Evolutionary conservation across 768 basidiomycete species (phyloP).

Genomic region (Dacryopinax primogenitus): DNA sequence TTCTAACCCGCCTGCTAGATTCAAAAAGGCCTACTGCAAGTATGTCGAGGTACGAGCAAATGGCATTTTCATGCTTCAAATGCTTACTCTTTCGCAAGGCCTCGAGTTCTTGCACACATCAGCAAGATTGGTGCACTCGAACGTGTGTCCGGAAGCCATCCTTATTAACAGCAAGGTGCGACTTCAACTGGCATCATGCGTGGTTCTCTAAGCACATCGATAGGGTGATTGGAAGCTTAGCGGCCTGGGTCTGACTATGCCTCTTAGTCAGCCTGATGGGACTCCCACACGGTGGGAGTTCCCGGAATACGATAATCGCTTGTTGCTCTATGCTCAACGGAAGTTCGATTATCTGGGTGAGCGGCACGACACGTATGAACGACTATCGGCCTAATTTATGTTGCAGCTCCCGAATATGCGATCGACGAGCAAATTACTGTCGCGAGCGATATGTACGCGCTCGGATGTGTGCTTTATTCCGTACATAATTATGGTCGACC

Average conservation of each 20-base stretch:
- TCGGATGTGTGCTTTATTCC: constrained; percentile 82
- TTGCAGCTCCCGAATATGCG: constrained; percentile 87
- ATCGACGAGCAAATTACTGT: constrained; percentile 77
- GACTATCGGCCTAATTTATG: no score
- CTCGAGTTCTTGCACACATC: constrained; percentile 83
- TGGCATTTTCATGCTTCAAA: constrained; percentile 23
- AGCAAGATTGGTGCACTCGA: constrained; percentile 83
- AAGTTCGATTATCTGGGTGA: constrained; percentile 91
- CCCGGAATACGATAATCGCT: constrained; percentile 69
- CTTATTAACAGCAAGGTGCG: constrained; percentile 75
- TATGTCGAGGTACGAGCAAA: constrained; percentile 26
- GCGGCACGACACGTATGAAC: no score
- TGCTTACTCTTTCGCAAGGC: constrained; percentile 67
- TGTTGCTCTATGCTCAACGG: constrained; percentile 72
- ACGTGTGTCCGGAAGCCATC: constrained; percentile 74
- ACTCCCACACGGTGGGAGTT: constrained; percentile 75
- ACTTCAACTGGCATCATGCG: constrained; percentile 1
- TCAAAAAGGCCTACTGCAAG: constrained; percentile 88
- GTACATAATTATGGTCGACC: constrained; percentile 80
- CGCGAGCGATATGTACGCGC: constrained; percentile 83
- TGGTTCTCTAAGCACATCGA: not conserved
- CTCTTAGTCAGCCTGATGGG: constrained; percentile 55
- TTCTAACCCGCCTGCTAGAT: constrained; percentile 39
- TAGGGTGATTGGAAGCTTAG: constrained; percentile 98
- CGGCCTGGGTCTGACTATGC: constrained; percentile 76